phyloP scores from a whole-genome alignment of 495 filamentous ascomycete species.

The Schizothecium vesticola region DNA sequence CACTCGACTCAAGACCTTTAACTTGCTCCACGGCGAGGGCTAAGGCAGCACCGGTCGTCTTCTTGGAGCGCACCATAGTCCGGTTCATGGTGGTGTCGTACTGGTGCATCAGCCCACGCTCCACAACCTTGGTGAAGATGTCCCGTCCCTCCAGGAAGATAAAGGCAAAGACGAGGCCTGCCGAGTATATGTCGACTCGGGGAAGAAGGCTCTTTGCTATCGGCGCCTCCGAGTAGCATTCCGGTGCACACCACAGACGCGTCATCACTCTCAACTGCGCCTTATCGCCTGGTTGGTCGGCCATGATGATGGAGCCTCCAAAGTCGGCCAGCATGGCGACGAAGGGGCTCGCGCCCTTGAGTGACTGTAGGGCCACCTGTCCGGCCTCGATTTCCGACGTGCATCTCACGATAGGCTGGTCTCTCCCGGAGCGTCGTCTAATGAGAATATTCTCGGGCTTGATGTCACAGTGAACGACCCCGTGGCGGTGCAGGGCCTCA shows the following conservation, averaged over 20 bases:
- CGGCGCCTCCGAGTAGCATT: neutral
- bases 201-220: neutral
- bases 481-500: neutral
- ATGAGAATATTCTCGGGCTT: neutral
- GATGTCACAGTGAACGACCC: neutral
- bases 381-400: neutral
- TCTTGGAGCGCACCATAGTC: neutral
- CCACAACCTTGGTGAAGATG: neutral
- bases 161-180: neutral
- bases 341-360: neutral
- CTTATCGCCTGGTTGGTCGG: neutral
- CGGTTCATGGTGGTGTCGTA: neutral
- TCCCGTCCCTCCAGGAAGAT: neutral
- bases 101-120: neutral
- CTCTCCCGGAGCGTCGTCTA: neutral
- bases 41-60: neutral
- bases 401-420: neutral
- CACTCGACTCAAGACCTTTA: neutral
- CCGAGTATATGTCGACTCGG: neutral
- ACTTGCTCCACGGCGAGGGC: neutral
- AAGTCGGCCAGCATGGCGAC: neutral
- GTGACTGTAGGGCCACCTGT: neutral
- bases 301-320: neutral
- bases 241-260: neutral
- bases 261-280: neutral